phyloP scores from a whole-genome alignment of 108 stramenopile genomes.

The Cylindrotheca closterium region DNA sequence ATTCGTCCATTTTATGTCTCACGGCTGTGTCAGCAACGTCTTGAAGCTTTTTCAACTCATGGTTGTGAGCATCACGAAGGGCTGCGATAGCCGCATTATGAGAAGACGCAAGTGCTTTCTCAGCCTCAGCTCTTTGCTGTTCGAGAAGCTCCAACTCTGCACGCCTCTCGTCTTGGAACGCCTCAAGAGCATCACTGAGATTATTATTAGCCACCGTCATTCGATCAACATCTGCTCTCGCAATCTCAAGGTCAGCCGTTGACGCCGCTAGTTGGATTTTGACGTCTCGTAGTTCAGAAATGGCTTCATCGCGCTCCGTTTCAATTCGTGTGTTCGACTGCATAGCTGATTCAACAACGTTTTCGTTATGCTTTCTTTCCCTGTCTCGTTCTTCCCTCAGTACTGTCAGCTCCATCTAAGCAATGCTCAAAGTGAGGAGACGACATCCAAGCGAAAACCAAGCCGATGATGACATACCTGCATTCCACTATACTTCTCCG shows the following conservation, averaged over 20 bases:
- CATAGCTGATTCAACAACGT: constrained; percentile 35
- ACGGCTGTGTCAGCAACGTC: constrained; percentile 56
- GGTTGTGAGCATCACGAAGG: constrained; percentile 51
- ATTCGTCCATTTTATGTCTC: constrained; percentile 56
- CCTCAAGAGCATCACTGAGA: constrained; percentile 75
- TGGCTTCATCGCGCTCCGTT: constrained; percentile 64
- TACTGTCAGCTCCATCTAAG: constrained; percentile 72
- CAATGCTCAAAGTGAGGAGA: constrained; percentile 9
- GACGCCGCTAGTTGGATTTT: constrained; percentile 75
- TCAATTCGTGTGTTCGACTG: constrained; percentile 41
- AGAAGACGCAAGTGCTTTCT: constrained; percentile 66
- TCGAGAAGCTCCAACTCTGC: constrained; percentile 76
- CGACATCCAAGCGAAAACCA: background rate
- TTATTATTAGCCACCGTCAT: constrained; percentile 71
- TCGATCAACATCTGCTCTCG: constrained; percentile 66
- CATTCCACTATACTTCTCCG: constrained; percentile 56
- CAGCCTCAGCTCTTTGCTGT: constrained; percentile 57
- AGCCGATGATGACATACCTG: constrained; percentile 1
- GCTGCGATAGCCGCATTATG: constrained; percentile 69
- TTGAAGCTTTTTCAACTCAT: constrained; percentile 66
- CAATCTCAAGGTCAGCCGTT: constrained; percentile 73
- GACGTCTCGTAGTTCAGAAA: constrained; percentile 59
- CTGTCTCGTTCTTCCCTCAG: constrained; percentile 71
- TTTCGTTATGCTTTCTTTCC: constrained; percentile 57
- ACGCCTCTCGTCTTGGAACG: constrained; percentile 83